These are phyloP conservation scores for Postia placenta DNA, from an alignment of 768 basidiomycete genomes.

Conservation along the genomic window DNA sequence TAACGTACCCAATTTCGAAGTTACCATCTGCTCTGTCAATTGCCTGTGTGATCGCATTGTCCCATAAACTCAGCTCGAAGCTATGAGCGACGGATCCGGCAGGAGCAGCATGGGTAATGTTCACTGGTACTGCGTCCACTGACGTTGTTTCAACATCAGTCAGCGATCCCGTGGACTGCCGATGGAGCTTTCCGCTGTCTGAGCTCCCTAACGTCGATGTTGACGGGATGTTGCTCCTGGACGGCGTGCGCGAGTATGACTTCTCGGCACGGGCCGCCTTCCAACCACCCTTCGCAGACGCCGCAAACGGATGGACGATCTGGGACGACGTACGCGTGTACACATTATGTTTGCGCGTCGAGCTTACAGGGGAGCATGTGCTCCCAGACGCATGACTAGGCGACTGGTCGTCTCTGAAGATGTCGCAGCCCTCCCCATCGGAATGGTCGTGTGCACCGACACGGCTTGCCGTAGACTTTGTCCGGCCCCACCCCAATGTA, in stretches of 20 bases:
- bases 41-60: conserved; percentile 34
- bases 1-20: conserved; percentile 49
- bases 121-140: no score
- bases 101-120: no score
- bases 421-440: neutral
- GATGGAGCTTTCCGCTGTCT: no score
- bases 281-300: conserved; percentile 14
- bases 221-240: conserved; percentile 3
- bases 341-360: neutral
- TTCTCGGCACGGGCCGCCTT: conserved; percentile 15
- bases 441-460: neutral
- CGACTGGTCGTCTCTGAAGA: no score
- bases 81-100: neutral
- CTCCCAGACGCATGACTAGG: no score
- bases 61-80: conserved; percentile 40
- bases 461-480: conserved; percentile 6
- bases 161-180: no score
- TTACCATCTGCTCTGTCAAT: conserved; percentile 43
- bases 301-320: conserved; percentile 15
- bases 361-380: no score
- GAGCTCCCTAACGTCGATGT: no score
- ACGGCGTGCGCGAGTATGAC: conserved; percentile 8
- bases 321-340: conserved; percentile 3
- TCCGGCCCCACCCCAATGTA: conserved; percentile 15
- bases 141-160: no score